Base-by-base conservation (phyloP, 345 rosid species). In the Gossypium raimondii region DNA sequence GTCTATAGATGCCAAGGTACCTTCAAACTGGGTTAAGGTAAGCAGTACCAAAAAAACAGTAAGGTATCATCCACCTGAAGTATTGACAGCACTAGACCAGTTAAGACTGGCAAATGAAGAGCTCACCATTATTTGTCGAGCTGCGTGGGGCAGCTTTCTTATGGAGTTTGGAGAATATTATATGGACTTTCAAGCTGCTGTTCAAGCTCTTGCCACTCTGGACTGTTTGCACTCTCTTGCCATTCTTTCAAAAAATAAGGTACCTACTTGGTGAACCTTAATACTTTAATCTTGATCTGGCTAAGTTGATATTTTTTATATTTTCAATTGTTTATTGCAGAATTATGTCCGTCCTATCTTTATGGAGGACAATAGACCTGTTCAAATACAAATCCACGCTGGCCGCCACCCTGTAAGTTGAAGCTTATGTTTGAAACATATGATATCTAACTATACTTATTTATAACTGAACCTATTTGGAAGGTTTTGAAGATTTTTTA, bases 31-130 rank as follows among this genome's bases (percentile, higher is more conserved):
- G 98, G 88, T 84, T 74, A 92, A 85, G 86, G 88, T 91, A 57
- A 92, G 90, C 79, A 87, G 97, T 84, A 93, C 99, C 20, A 92
- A 92, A 79, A 94, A 87, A 81, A 87, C 83, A 25, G 76, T 89
- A n/a, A 91, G 98, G 69, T 94, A 94, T 85, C 98, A 94, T 76
- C 93, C 98, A 18, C 91, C 95, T 16, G 98, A 94, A 79, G 90
- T 94, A 56, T 73, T 89, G 80, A 74, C 86, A 75, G 89, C 89
- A 53, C 81, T 92, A 74, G 97, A 91, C 74, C 89, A 87, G 81
- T 81, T 91, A 78, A 83, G 92, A 41, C 80, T 94, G 76, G 97
- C 89, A 52, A 89, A 85, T 62, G 98, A 94, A 81, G 91, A 91
- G 81, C 90, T 91, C 18, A 72, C 80, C 60, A 75, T 92, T 74